Base-by-base conservation (phyloP, 352 stramenopile species). In the Phytophthora citrophthora region DNA sequence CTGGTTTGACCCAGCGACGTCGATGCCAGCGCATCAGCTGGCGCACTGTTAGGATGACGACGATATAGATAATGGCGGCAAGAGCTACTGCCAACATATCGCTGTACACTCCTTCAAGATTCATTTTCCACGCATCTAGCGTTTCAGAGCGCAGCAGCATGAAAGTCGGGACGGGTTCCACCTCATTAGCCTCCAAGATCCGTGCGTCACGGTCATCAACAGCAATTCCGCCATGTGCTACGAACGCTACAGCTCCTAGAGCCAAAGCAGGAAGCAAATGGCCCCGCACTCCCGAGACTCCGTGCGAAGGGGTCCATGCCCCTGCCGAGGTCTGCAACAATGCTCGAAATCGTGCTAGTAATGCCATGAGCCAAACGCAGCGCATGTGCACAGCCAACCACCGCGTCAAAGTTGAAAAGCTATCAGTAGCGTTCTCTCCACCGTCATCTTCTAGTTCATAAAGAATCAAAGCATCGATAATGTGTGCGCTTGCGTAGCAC, bases 111-210 rank as follows among this genome's bases (percentile, higher is more conserved):
- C 77, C 77, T 46, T 78, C 75, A 3, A 80, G 69, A 43, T 83
- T 84, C 74, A 83, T 86, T 47, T 86, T 86, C 77, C 77, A 86
- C 15, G 63, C 71, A 52, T 86, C 77, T 26, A 83, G 60, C 15
- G 72, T 82, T 61, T 86, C 77, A 8, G 77, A 74, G 20, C 75
- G 77, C 36, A 86, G 64, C 51, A 81, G 57, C 77, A 86, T 86
- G 54, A 86, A 82, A n/a, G 77, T 86, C 23, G 64, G 60, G 3
- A 77, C 69, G 0, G 74, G 74, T 27, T 86, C 74, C 15, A 86
- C 77, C 31, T 83, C 69, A 45, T 86, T 86, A 6, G 77, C 72
- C 44, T 86, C 77, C 49, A 86, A 68, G 26, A 86, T 77, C 13
- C 77, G 70, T 5, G 77, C 68, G 40, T 86, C 74, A 16, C 80